Evolutionary conservation across 2,329 filamentous ascomycete species (phyloP).

Genomic region (Fusarium lateritium): DNA sequence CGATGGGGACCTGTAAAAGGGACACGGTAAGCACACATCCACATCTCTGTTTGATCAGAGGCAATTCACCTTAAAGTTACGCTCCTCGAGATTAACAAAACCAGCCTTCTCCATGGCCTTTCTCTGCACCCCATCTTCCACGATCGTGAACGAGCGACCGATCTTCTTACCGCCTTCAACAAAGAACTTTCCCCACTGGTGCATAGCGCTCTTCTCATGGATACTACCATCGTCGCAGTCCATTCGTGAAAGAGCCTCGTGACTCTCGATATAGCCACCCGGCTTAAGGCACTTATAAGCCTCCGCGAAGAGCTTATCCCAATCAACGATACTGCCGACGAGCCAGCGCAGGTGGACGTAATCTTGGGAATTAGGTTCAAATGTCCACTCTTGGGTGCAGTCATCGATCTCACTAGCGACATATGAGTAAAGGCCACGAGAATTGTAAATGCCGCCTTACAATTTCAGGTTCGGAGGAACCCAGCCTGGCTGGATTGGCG

Average conservation of each 20-base stretch:
- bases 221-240: slow-evolving; percentile 31
- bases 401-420: slow-evolving; percentile 33
- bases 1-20: slow-evolving; percentile 22
- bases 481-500: slow-evolving; percentile 37
- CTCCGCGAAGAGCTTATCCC: slow-evolving; percentile 28
- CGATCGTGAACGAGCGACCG: slow-evolving; percentile 28
- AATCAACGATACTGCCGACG: slow-evolving; percentile 30
- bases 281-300: slow-evolving; percentile 29
- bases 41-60: fast-evolving
- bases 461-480: slow-evolving; percentile 32
- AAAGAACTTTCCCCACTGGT: slow-evolving; percentile 43
- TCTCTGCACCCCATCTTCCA: slow-evolving; percentile 29
- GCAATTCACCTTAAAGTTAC: slow-evolving; percentile 23
- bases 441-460: background rate
- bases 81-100: slow-evolving; percentile 22
- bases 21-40: background rate
- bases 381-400: slow-evolving; percentile 42
- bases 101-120: slow-evolving; percentile 31
- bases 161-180: slow-evolving; percentile 33
- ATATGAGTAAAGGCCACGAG: background rate
- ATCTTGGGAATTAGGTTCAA: slow-evolving; percentile 21
- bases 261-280: slow-evolving; percentile 31
- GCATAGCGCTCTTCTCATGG: slow-evolving; percentile 31
- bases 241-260: slow-evolving; percentile 33
- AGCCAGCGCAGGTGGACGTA: slow-evolving; percentile 42